Conservation (phyloP, 768 basidiomycete species). For the Boletus rubescentipes region DNA sequence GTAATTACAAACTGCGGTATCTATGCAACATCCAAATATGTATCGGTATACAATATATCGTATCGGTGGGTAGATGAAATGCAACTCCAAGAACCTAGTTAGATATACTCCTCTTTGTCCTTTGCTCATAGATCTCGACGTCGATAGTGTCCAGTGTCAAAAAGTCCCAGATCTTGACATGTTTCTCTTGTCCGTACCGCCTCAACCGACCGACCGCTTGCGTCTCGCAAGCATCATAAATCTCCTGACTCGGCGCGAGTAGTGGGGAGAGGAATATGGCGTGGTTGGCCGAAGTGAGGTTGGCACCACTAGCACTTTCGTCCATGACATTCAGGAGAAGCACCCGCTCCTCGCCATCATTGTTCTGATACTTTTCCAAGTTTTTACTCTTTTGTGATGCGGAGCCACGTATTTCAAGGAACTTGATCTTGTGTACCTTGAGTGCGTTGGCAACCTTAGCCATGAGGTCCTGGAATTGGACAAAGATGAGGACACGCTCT, state of each 20-base stretch:
- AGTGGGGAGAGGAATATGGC: conserved; percentile 94
- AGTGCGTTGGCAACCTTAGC: conserved; percentile 88
- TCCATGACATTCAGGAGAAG: conserved; percentile 91
- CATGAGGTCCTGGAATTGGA: conserved; percentile 95
- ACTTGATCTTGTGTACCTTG: conserved; percentile 64
- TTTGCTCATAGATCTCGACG: conserved; percentile 72
- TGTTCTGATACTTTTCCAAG: conserved; percentile 84
- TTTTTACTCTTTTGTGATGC: conserved; percentile 77
- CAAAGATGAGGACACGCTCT: conserved; percentile 88
- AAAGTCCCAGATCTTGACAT: conserved; percentile 81
- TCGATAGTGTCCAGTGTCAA: conserved; percentile 88
- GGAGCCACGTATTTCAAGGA: conserved; percentile 78
- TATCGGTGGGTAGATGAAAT: conserved; percentile 9
- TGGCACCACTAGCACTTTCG: conserved; percentile 92
- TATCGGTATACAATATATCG: conserved; percentile 10
- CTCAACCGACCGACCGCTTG: conserved; percentile 83
- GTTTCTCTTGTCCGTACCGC: conserved; percentile 79
- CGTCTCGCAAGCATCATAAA: conserved; percentile 81
- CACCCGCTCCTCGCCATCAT: conserved; percentile 71
- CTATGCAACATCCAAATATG: neutral
- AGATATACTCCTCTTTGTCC: conserved; percentile 27
- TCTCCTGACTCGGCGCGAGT: conserved; percentile 76
- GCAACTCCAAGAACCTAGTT: conserved; percentile 18
- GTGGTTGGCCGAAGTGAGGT: conserved; percentile 91
- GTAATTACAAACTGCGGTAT: neutral